phyloP scores from a whole-genome alignment of 495 filamentous ascomycete genomes.

The Usnea hakonensis region DNA sequence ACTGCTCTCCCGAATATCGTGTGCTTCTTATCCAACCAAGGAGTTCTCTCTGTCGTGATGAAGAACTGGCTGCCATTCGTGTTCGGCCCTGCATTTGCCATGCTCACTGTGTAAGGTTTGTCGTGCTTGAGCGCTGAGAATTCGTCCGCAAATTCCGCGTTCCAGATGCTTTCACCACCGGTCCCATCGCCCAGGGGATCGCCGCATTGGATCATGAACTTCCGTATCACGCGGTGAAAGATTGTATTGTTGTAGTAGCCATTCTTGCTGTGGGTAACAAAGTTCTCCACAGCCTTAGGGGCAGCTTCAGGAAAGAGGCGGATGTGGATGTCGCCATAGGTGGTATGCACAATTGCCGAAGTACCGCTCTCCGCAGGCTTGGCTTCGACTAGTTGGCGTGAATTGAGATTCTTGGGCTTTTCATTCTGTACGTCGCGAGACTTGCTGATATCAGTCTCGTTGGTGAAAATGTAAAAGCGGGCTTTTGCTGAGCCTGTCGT shows the following conservation, averaged over 20 bases:
- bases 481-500: conserved; percentile 78
- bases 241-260: conserved; percentile 97
- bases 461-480: conserved; percentile 97
- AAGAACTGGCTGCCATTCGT: conserved; percentile 87
- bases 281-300: conserved; percentile 97
- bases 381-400: conserved; percentile 41
- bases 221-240: conserved; percentile 94
- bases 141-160: conserved; percentile 89
- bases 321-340: conserved; percentile 88
- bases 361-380: conserved; percentile 66
- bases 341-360: conserved; percentile 82
- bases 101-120: conserved; percentile 90
- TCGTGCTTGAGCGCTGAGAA: conserved; percentile 88
- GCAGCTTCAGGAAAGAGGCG: conserved; percentile 89
- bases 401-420: conserved; percentile 56
- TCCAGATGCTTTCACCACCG: conserved; percentile 96
- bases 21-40: conserved; percentile 94
- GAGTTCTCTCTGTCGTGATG: conserved; percentile 93
- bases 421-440: conserved; percentile 93
- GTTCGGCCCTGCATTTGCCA: conserved; percentile 92
- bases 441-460: conserved; percentile 76
- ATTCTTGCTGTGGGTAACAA: conserved; percentile 77
- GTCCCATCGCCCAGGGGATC: conserved; percentile 94
- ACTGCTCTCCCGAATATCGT: conserved; percentile 90
- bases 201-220: conserved; percentile 96